These are phyloP conservation scores for Fragaria vesca DNA, from an alignment of 306 rosid genomes.

Conservation along the genomic window DNA sequence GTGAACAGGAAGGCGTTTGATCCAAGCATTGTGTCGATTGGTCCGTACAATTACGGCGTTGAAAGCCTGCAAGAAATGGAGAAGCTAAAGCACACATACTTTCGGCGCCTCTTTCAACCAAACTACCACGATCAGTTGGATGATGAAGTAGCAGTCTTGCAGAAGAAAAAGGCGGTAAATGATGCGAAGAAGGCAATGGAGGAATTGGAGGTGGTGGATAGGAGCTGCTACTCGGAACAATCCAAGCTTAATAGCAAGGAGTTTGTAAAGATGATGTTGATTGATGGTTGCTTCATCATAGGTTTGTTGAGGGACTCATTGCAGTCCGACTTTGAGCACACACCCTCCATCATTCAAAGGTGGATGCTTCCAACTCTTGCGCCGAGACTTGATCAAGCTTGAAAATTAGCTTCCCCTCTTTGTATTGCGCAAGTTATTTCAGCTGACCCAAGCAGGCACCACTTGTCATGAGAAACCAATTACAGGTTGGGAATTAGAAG, in stretches of 20 bases:
- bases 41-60: conserved; percentile 12
- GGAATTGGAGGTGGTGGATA: conserved; percentile 14
- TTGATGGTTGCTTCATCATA: conserved; percentile 38
- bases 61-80: conserved; percentile 8
- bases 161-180: conserved; percentile 5
- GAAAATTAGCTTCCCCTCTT: conserved; percentile 50
- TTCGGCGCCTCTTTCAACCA: conserved; percentile 4
- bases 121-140: not conserved
- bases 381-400: conserved; percentile 41
- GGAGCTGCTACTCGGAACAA: conserved; percentile 28
- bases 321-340: not conserved
- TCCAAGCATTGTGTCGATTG: conserved; percentile 13
- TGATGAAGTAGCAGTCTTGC: not conserved
- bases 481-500: conserved; percentile 5
- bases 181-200: conserved; percentile 24
- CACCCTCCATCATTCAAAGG: conserved; percentile 17
- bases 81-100: not conserved
- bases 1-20: conserved; percentile 16
- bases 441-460: not conserved
- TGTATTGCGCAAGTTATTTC: conserved; percentile 33
- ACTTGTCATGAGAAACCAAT: not conserved
- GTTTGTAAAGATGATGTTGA: conserved; percentile 40
- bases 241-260: conserved; percentile 23
- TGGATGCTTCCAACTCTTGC: conserved; percentile 47
- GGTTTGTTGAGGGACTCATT: conserved; percentile 33